A percentile compares a stretch with the other conserved stretches of the same genome.
These are phyloP conservation scores for Trematosphaeria pertusa DNA, from an alignment of 2,329 filamentous ascomycete genomes.

Conservation along the genomic window DNA sequence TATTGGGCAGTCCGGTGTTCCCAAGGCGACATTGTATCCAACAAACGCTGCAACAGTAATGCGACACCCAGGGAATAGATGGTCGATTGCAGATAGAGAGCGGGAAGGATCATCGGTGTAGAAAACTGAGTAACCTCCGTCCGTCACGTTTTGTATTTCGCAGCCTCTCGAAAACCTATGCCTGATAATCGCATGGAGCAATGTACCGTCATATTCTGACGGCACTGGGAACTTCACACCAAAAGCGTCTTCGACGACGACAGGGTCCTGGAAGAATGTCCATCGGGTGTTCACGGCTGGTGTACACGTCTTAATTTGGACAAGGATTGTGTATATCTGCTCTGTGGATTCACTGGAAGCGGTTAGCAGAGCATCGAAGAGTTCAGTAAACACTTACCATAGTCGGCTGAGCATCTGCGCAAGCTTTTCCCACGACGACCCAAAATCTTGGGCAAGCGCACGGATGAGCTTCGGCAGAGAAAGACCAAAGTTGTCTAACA, in stretches of 20 bases:
- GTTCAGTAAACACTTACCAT: background rate
- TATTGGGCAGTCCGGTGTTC: too few species aligned
- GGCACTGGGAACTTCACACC: constrained; percentile 3
- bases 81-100: too few species aligned
- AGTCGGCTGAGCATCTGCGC: background rate
- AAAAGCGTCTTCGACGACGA: constrained; percentile 1
- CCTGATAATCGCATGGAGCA: background rate
- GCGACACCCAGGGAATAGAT: too few species aligned
- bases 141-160: too few species aligned
- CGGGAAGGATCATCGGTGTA: too few species aligned
- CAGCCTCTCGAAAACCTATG: too few species aligned
- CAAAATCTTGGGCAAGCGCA: background rate
- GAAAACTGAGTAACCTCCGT: too few species aligned
- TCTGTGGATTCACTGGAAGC: background rate
- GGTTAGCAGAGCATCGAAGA: background rate
- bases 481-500: too few species aligned
- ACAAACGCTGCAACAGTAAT: too few species aligned
- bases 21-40: too few species aligned
- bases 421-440: background rate
- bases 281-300: background rate
- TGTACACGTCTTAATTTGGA: background rate
- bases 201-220: background rate
- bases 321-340: constrained; percentile 3
- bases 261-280: constrained; percentile 1
- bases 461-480: background rate